Conservation (phyloP, 495 filamentous ascomycete species). For the Podospora appendiculata region DNA sequence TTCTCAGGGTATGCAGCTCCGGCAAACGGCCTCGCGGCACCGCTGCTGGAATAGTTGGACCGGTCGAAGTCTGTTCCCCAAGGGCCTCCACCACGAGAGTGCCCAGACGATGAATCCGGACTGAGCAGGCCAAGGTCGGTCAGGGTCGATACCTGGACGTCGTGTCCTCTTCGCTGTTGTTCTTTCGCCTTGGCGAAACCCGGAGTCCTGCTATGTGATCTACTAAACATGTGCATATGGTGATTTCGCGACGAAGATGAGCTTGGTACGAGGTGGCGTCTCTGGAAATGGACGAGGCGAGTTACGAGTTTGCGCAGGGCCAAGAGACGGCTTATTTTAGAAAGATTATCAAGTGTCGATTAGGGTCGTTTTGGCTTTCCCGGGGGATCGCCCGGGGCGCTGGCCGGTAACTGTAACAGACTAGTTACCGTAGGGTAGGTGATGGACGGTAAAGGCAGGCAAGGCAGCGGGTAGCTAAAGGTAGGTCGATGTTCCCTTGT, state of each 20-base stretch:
- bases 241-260: constrained; percentile 3
- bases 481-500: too few species aligned
- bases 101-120: constrained; percentile 27
- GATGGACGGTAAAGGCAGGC: too few species aligned
- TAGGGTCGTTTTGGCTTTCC: constrained; percentile 10
- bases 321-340: constrained; percentile 5
- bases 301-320: neutral
- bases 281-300: too few species aligned
- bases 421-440: neutral
- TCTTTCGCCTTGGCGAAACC: constrained; percentile 26
- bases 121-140: constrained; percentile 30
- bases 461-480: too few species aligned
- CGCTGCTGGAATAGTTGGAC: constrained; percentile 16
- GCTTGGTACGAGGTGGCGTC: neutral
- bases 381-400: constrained; percentile 18
- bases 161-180: constrained; percentile 20
- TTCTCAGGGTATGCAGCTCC: constrained; percentile 34
- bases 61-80: constrained; percentile 28
- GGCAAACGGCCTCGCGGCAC: constrained; percentile 17
- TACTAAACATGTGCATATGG: constrained; percentile 39
- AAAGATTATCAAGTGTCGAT: neutral
- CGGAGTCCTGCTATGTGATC: constrained; percentile 33
- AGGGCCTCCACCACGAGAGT: constrained; percentile 23
- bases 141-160: constrained; percentile 27
- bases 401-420: constrained; percentile 14